phyloP scores from a whole-genome alignment of 805 yeast genomes.

The Cyberlindnera petersonii region DNA sequence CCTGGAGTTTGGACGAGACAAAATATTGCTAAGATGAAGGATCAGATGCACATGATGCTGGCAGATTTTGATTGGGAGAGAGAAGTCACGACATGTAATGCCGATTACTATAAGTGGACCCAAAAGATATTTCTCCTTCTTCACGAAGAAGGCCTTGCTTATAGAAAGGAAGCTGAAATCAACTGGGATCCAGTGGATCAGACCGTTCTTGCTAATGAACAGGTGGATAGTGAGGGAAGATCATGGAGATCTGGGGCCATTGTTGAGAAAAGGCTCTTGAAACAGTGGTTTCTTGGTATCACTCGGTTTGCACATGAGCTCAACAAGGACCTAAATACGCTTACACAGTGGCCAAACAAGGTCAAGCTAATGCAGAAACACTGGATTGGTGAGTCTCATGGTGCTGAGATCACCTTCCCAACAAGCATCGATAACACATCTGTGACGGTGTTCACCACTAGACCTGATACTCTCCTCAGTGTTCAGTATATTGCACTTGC shows the following conservation, averaged over 20 bases:
- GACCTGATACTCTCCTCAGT: constrained; percentile 83
- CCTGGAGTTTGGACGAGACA: constrained; percentile 81
- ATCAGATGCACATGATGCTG: constrained; percentile 72
- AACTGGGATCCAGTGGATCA: constrained; percentile 98
- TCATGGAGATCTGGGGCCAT: constrained; percentile 98
- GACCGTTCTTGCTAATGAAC: constrained; percentile 95
- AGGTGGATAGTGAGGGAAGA: constrained; percentile 84
- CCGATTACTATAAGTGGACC: constrained; percentile 89
- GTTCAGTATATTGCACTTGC: constrained; percentile 83
- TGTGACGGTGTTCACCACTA: constrained; percentile 71
- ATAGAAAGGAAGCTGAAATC: constrained; percentile 80
- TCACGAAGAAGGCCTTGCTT: constrained; percentile 75
- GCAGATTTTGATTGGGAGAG: constrained; percentile 93
- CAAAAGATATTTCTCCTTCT: constrained; percentile 78
- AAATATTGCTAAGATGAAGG: constrained; percentile 83
- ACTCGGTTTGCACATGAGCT: constrained; percentile 74
- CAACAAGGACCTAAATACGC: constrained; percentile 54
- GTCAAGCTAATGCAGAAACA: constrained; percentile 87
- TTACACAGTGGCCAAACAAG: constrained; percentile 80
- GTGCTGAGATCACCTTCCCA: constrained; percentile 63
- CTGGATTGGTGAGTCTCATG: constrained; percentile 90
- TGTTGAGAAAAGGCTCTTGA: constrained; percentile 76
- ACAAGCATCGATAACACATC: constrained; percentile 24
- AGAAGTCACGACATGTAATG: constrained; percentile 80
- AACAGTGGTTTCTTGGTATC: constrained; percentile 93